Evolutionary conservation across 1,139 yeast species (phyloP).

Genomic region (Lodderomyces elongisporus): DNA sequence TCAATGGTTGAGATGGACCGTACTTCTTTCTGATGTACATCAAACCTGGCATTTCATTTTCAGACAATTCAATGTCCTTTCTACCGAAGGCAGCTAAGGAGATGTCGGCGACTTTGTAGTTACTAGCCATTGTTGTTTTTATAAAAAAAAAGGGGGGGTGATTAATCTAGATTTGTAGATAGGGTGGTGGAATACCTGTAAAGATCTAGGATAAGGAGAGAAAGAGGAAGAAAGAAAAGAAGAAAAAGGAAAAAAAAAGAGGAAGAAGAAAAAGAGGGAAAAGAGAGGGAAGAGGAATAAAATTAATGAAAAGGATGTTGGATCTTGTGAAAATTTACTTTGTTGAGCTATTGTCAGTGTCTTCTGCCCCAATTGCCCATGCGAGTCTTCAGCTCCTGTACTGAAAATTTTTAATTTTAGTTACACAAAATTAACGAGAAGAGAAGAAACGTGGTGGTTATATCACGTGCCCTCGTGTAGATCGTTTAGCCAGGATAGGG

Average conservation of each 20-base stretch:
- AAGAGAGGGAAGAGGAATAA: constrained; percentile 1
- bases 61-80: constrained; percentile 98
- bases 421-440: too few species aligned
- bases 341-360: too few species aligned
- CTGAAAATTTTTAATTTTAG: too few species aligned
- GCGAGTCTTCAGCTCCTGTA: too few species aligned
- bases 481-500: too few species aligned
- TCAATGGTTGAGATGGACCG: constrained; percentile 90
- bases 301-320: too few species aligned
- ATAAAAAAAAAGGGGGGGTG: too few species aligned
- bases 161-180: background rate
- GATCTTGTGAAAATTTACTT: background rate
- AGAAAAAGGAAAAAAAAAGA: constrained; percentile 2
- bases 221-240: background rate
- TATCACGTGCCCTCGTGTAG: too few species aligned
- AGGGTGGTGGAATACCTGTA: background rate
- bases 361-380: too few species aligned
- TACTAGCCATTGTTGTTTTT: constrained; percentile 21
- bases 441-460: too few species aligned
- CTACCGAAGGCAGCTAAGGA: constrained; percentile 99
- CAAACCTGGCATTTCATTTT: constrained; percentile 99
- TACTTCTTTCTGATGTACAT: constrained; percentile 95
- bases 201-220: background rate
- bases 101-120: constrained; percentile 97
- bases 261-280: constrained; percentile 2